Evolutionary conservation across 148 eudicot genomes (phyloP), one percentile per base, ranked within the genome.

Genomic region (Cornus kousa): DNA sequence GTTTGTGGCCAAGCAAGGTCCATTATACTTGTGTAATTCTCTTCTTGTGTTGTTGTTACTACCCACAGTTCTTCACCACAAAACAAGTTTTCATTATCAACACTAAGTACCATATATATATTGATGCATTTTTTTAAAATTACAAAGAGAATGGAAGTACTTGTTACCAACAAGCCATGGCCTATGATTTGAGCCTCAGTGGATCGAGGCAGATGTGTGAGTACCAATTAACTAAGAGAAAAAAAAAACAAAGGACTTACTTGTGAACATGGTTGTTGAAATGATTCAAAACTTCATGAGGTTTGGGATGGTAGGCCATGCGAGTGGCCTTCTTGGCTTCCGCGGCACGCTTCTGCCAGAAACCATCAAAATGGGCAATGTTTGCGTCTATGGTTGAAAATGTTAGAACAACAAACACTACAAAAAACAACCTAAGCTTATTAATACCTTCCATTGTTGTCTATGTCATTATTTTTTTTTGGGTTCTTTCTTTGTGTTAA

Each of bases 1-100:
- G 80, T 89, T 87, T 1, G 87, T 68, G 17, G 91, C 91, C 62
- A 66, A 28, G 88, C 89, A 89, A 31, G 80, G 23, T 16, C 87
- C 87, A 19, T 35, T 23, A 59, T 62, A 43, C 23, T 50, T 68
- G 12, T 53, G n/a, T 57, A 89, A 71, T 16, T 50, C 66, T 12
- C 92, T 86, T 80, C 90, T 86, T 69, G 84, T 69, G 72, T 31
- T 66, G 70, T 84, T 87, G 24, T 22, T 39, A 14, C 66, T 72
- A 0, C 74, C 72, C 23, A 66, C 11, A 8, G 62, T 62, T 39
- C 86, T 82, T 72, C 79, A 77, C 13, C 43, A 71, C 57, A 22
- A 53, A 35, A 35, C 59, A 32, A 31, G 57, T 50, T 9, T 57
- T 57, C 17, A 17, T 57, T 57, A 13, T 57, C 16, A 17, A 57